Base-by-base conservation (phyloP, 768 basidiomycete species). In the Boletus sp. region DNA sequence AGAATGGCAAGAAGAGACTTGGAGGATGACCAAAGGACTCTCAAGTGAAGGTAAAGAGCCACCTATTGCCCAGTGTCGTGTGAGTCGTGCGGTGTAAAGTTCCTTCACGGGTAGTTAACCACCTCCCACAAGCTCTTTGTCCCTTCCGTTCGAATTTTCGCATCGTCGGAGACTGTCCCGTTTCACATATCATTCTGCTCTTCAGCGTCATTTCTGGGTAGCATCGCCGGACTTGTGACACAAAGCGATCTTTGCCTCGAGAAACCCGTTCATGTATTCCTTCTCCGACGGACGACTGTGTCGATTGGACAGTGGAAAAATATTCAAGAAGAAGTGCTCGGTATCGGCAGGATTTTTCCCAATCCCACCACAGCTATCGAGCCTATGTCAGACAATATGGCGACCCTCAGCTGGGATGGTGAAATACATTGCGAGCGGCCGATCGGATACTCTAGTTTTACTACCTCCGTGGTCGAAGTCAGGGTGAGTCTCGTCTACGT, bases 161-260 rank as follows among this genome's bases (percentile, higher is more conserved):
- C 79, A 7, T 51, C 84, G 19, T 63, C 71, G 3, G 84, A 87
- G 52, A 73, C 68, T 7, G 83, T 88, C 15, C 84, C 85, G 1
- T 85, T 88, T 67, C 83, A 87, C 61, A 59, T 88, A 37, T 85
- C 86, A 54, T 71, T 88, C 21, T 75, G 72, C 39, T 83, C 78
- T 72, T 73, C 56, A 67, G 71, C 37, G 67, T 79, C 61, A 61
- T 83, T 63, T 47, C 38, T 72, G 37, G 49, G 32, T 27, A 62
- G 32, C 30, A 48, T 64, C 30, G 52, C 59, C 1, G 23, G 41
- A 14, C 47, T 53, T 25, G 35, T 59, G 33, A 39, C 42, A 14
- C 54, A 47, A 32, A 45, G 27, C 10, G 52, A 67, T 4, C 33
- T 51, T 34, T 51, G 46, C 45, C 38, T 61, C 33, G 54, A 60